Evolutionary conservation across 768 basidiomycete species (phyloP).

Genomic region (Hysterangium stoloniferum): DNA sequence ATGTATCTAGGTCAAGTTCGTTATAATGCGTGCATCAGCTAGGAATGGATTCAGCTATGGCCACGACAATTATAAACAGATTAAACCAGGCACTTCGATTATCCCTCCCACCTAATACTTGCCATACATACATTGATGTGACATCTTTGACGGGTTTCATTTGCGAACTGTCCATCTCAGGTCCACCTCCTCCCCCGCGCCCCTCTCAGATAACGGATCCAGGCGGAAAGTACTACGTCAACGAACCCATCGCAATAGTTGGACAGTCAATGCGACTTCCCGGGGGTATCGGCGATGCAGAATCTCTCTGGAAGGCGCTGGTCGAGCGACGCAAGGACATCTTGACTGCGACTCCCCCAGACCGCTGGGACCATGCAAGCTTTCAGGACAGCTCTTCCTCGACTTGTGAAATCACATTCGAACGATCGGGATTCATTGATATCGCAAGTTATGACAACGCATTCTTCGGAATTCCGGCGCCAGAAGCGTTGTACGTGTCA

Average conservation of each 20-base stretch:
- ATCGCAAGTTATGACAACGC: constrained; percentile 26
- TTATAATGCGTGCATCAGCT: too few relatives aligned
- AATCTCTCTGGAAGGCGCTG: constrained; percentile 28
- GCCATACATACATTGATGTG: too few relatives aligned
- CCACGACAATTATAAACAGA: too few relatives aligned
- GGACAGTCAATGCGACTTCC: constrained; percentile 30
- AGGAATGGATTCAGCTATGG: too few relatives aligned
- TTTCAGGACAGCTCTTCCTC: constrained; percentile 22
- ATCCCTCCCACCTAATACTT: too few relatives aligned
- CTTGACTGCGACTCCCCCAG: constrained; percentile 23
- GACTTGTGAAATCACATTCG: constrained; percentile 25
- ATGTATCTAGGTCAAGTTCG: too few relatives aligned
- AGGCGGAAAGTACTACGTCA: too few relatives aligned
- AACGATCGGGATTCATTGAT: constrained; percentile 28
- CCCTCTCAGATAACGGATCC: too few relatives aligned
- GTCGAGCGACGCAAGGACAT: constrained; percentile 26
- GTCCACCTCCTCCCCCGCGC: too few relatives aligned
- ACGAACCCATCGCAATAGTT: constrained; percentile 32
- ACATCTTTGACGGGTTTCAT: too few relatives aligned
- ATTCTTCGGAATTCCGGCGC: constrained; percentile 30
- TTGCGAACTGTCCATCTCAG: too few relatives aligned
- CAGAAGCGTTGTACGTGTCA: constrained; percentile 27
- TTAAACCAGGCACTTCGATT: too few relatives aligned
- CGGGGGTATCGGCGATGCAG: constrained; percentile 25
- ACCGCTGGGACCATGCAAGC: constrained; percentile 31